Evolutionary conservation across 2,329 filamentous ascomycete genomes (phyloP).

Genomic region (Chaetomium sp.): DNA sequence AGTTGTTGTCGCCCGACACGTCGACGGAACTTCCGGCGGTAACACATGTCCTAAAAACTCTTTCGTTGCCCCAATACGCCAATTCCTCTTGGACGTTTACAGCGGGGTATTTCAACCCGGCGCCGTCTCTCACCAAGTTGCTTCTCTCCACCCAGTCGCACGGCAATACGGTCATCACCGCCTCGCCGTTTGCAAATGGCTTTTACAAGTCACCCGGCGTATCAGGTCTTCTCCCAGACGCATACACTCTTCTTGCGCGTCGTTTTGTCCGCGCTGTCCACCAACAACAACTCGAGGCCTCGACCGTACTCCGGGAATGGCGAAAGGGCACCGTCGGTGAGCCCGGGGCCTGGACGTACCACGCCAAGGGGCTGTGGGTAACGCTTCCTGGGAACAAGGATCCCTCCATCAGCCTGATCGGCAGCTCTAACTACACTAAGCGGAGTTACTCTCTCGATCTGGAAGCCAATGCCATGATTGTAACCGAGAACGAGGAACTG

Average conservation of each 20-base stretch:
- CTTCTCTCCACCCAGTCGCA: constrained; percentile 72
- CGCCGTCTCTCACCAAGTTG: constrained; percentile 76
- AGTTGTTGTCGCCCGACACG: constrained; percentile 73
- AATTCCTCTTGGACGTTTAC: constrained; percentile 91
- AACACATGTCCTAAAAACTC: constrained; percentile 69
- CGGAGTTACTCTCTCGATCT: constrained; percentile 90
- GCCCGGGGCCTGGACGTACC: constrained; percentile 91
- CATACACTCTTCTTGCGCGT: constrained; percentile 85
- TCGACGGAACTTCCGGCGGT: constrained; percentile 89
- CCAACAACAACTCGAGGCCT: constrained; percentile 49
- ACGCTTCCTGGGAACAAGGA: constrained; percentile 66
- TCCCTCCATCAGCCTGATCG: constrained; percentile 80
- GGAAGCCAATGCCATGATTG: constrained; percentile 83
- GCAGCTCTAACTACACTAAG: constrained; percentile 95
- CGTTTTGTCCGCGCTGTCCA: constrained; percentile 70
- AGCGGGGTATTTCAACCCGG: constrained; percentile 97
- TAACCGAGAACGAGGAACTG: constrained; percentile 74
- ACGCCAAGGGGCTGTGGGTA: constrained; percentile 95
- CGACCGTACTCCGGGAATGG: constrained; percentile 85
- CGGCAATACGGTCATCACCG: constrained; percentile 83
- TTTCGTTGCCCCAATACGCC: constrained; percentile 64
- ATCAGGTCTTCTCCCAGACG: constrained; percentile 85
- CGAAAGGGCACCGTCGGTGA: constrained; percentile 76
- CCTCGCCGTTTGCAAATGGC: constrained; percentile 90
- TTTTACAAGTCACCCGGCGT: constrained; percentile 89